Percentiles rank a stretch among this genome's conserved stretches.
Conservation (phyloP, 768 basidiomycete genomes). For the Roridomyces roridus region DNA sequence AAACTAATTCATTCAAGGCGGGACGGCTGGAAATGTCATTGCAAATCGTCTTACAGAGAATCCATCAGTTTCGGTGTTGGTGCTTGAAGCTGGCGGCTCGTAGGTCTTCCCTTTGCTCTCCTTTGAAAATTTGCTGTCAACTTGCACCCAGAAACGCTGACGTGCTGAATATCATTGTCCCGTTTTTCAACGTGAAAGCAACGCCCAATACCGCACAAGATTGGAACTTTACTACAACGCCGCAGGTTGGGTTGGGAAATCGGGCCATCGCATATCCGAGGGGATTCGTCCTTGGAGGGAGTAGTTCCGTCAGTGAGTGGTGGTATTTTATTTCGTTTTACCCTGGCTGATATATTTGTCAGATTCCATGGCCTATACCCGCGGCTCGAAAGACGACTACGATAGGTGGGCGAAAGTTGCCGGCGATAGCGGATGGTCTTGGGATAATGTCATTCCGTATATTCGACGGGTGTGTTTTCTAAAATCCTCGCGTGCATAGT, state of each 20-base stretch:
- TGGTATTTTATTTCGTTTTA: too few species aligned
- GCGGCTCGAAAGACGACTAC: conserved; percentile 32
- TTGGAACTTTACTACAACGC: conserved; percentile 19
- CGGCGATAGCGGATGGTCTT: conserved; percentile 35
- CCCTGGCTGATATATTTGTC: too few species aligned
- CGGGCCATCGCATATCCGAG: conserved; percentile 11
- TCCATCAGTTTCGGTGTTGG: conserved; percentile 1
- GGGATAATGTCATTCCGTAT: conserved; percentile 32
- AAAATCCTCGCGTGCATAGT: background rate
- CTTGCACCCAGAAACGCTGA: conserved; percentile 8
- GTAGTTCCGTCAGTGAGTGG: conserved; percentile 15
- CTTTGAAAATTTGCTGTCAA: too few species aligned
- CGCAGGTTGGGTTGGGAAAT: conserved; percentile 5
- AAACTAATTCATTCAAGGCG: background rate
- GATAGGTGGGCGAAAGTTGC: conserved; percentile 31
- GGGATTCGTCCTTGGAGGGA: conserved; percentile 18
- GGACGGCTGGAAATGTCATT: conserved; percentile 2
- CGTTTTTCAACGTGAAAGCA: conserved; percentile 6
- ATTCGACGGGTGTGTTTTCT: conserved; percentile 25
- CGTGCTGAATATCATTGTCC: conserved; percentile 10
- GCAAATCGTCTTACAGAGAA: conserved; percentile 8
- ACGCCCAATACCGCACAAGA: conserved; percentile 13
- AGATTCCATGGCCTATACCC: conserved; percentile 34
- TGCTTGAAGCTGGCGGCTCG: conserved; percentile 21
- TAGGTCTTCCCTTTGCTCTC: background rate